Evolutionary conservation across 495 filamentous ascomycete species (phyloP).

Genomic region (Tirmania nivea): DNA sequence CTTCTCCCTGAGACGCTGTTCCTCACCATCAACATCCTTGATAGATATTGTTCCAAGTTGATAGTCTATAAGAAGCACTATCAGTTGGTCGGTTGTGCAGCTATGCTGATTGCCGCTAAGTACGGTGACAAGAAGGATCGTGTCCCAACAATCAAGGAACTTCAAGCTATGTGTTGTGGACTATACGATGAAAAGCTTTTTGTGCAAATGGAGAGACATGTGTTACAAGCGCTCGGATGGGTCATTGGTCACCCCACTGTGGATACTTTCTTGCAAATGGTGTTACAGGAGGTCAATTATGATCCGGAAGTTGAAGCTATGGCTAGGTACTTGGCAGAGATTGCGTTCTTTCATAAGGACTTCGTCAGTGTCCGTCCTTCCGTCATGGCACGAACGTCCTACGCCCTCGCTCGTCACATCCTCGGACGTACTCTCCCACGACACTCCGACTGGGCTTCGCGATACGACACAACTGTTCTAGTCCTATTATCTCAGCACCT

Average conservation of each 20-base stretch:
- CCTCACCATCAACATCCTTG: slow-evolving; percentile 86
- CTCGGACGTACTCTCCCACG: slow-evolving; percentile 35
- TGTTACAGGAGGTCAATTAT: slow-evolving; percentile 37
- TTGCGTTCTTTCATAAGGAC: slow-evolving; percentile 85
- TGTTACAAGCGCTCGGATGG: slow-evolving; percentile 94
- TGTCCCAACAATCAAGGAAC: slow-evolving; percentile 81
- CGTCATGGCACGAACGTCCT: slow-evolving; percentile 66
- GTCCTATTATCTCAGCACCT: slow-evolving; percentile 66
- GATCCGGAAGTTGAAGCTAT: slow-evolving; percentile 84
- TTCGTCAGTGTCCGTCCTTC: slow-evolving; percentile 81
- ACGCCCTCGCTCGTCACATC: slow-evolving; percentile 72
- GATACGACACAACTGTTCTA: slow-evolving; percentile 61
- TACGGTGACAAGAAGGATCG: slow-evolving; percentile 97
- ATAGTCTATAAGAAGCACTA: slow-evolving; percentile 99
- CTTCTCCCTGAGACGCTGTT: slow-evolving; percentile 87
- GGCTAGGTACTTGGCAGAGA: slow-evolving; percentile 81
- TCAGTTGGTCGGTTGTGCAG: slow-evolving; percentile 88
- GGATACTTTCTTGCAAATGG: slow-evolving; percentile 71
- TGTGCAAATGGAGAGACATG: slow-evolving; percentile 99
- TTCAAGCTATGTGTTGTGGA: slow-evolving; percentile 97
- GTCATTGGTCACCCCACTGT: slow-evolving; percentile 87
- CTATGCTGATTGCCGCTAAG: slow-evolving; percentile 91
- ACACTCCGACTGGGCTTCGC: slow-evolving; percentile 55
- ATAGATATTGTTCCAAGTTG: slow-evolving; percentile 89
- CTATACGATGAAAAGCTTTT: slow-evolving; percentile 99